Evolutionary conservation across 768 basidiomycete genomes (phyloP).

Genomic region (Rhizopogon rudus): DNA sequence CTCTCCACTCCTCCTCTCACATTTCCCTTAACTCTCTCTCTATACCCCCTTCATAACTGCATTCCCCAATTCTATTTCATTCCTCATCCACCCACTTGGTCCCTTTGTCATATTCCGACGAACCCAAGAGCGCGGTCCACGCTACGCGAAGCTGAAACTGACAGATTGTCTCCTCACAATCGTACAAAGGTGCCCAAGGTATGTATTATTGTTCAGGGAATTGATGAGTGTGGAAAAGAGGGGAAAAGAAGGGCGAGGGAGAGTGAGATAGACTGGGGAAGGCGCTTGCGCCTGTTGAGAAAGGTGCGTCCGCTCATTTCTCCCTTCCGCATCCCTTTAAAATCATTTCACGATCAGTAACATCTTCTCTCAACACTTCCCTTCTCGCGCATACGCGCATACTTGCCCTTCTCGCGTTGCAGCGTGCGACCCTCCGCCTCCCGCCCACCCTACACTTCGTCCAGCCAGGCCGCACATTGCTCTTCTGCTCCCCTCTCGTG

Average conservation of each 20-base stretch:
- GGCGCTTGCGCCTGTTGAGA: conserved; percentile 64
- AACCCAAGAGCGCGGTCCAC: too few species aligned
- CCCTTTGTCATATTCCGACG: too few species aligned
- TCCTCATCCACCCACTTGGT: too few species aligned
- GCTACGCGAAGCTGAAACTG: too few species aligned
- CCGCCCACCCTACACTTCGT: conserved; percentile 78
- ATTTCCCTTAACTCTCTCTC: too few species aligned
- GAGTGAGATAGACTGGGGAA: conserved; percentile 59
- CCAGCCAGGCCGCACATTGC: conserved; percentile 71
- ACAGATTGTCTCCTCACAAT: too few species aligned
- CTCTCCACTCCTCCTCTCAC: too few species aligned
- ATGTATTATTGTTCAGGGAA: conserved; percentile 80
- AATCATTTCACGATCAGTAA: conserved; percentile 46
- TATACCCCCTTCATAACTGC: too few species aligned
- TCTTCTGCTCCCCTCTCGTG: conserved; percentile 22
- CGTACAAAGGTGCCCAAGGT: conserved; percentile 63
- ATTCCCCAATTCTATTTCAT: too few species aligned
- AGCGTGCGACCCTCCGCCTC: conserved; percentile 69
- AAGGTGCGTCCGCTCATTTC: conserved; percentile 45
- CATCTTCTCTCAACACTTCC: conserved; percentile 70
- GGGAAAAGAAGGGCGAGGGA: conserved; percentile 40
- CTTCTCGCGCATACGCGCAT: conserved; percentile 76
- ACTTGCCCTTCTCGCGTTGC: conserved; percentile 69
- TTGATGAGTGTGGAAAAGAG: conserved; percentile 61
- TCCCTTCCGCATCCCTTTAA: background rate